A percentile compares a stretch with the other conserved stretches of the same genome.
phyloP scores from a whole-genome alignment of 1,284 basidiomycete species.

The Rhodotorula glutinis region DNA sequence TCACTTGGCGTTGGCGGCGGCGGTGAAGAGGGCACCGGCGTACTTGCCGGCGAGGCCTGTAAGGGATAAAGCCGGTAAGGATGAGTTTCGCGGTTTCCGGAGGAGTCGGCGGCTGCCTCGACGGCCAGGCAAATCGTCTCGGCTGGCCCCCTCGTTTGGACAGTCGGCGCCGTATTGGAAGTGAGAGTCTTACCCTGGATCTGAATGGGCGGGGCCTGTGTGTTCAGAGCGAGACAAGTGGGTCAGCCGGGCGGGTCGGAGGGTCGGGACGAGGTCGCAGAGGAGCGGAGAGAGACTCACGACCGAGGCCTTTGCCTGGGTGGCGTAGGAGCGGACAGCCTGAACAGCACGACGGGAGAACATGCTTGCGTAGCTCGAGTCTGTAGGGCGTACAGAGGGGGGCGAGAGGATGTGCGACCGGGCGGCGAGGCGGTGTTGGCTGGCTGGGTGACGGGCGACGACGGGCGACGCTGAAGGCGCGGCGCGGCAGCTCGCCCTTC shows the following conservation, averaged over 20 bases:
- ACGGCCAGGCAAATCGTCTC: too few species aligned
- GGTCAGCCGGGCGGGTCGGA: not conserved
- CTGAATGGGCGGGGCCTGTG: constrained; percentile 35
- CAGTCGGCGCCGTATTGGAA: too few species aligned
- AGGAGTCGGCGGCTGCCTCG: too few species aligned
- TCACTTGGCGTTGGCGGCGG: constrained; percentile 71
- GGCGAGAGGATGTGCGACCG: not conserved
- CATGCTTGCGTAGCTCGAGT: not conserved
- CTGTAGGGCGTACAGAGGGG: not conserved
- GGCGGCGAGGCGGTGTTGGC: too few species aligned
- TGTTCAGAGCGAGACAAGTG: not conserved
- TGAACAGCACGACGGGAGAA: constrained; percentile 22
- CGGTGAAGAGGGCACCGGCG: constrained; percentile 88
- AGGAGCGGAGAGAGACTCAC: constrained; percentile 9
- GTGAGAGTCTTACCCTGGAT: constrained; percentile 34
- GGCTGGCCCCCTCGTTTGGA: too few species aligned
- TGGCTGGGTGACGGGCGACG: too few species aligned
- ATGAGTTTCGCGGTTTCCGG: too few species aligned
- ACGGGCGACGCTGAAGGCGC: too few species aligned
- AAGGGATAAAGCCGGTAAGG: too few species aligned
- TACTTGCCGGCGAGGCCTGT: constrained; percentile 72
- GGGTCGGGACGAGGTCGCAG: not conserved
- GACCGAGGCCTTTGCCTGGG: constrained; percentile 22
- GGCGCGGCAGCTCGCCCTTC: too few species aligned
- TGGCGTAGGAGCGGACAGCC: constrained; percentile 36